Base-by-base conservation (phyloP, 2,329 filamentous ascomycete genomes). In the Trichocomaceae sp. region DNA sequence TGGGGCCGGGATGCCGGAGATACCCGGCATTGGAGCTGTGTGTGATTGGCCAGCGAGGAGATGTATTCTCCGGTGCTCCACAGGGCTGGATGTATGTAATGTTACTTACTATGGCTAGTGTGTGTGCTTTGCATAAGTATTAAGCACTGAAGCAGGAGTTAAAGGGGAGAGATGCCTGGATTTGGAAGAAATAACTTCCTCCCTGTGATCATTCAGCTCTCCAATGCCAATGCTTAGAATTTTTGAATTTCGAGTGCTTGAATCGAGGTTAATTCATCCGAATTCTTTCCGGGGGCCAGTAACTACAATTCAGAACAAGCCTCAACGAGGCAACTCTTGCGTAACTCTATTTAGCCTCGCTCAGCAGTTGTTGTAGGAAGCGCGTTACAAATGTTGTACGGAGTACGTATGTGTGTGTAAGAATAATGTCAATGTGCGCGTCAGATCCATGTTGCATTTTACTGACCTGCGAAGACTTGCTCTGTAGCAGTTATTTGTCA, bases 271-370 rank as follows among this genome's bases (percentile, higher is more conserved):
- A 12, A 19, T 29, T 29, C n/a, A 19, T 42, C 35, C 20, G 12
- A 15, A 15, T 35, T 35, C 31, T 35, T 15, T 35, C 31, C 5
- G 5, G 31, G 29, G 13, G 13, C 31, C 31, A 15, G 12, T 13
- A 13, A 15, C n/a, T n/a, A n/a, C n/a, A n/a, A n/a, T n/a, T n/a
- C n/a, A n/a, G n/a, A n/a, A n/a, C n/a, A n/a, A n/a, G n/a, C n/a
- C n/a, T n/a, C n/a, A n/a, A n/a, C n/a, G n/a, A n/a, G n/a, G n/a
- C n/a, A n/a, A n/a, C n/a, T 31, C 5, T 37, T 50, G 35, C 23
- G 35, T 29, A 50, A 50, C 48, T 50, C 22, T 42, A 50, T 50
- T 42, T 42, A 42, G 48, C 37, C 48, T 50, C 48, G 31, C 48
- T 31, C 48, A 12, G 31, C 13, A 13, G 31, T 35, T 33, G 12